Evolutionary conservation across 1,284 basidiomycete species (phyloP).

Genomic region (Inonotus obliquus): DNA sequence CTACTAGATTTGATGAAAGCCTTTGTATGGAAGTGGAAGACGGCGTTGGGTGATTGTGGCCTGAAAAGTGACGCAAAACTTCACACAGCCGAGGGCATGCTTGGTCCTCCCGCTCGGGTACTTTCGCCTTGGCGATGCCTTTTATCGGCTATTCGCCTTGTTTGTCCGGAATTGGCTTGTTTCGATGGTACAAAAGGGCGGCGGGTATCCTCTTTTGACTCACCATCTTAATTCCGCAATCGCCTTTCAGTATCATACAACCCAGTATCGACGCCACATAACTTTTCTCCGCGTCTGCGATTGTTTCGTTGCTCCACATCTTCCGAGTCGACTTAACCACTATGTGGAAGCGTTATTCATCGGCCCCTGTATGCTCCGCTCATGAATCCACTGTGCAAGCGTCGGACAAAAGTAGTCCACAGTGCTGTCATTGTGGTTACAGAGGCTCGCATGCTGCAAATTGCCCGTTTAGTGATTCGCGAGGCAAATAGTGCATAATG

Average conservation of each 20-base stretch:
- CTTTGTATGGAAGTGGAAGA: neutral
- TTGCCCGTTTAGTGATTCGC: constrained; percentile 51
- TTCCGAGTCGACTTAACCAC: neutral
- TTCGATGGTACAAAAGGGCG: neutral
- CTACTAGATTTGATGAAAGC: neutral
- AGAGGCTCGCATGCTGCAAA: constrained; percentile 57
- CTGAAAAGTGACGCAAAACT: neutral
- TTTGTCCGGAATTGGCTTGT: neutral
- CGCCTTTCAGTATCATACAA: neutral
- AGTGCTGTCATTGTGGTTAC: constrained; percentile 73
- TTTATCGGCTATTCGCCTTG: neutral
- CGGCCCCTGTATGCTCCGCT: neutral
- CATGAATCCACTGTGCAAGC: neutral
- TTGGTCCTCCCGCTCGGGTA: neutral
- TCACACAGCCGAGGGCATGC: neutral
- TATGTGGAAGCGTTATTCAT: neutral
- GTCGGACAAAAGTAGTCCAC: constrained; percentile 45
- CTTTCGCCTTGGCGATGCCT: constrained; percentile 1
- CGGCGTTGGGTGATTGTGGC: neutral
- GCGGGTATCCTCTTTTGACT: neutral
- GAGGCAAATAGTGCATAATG: constrained; percentile 21
- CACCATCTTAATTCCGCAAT: neutral
- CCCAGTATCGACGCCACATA: neutral
- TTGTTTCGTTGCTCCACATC: neutral
- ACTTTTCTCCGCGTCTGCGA: neutral